A percentile compares a stretch with the other conserved stretches of the same genome.
Conservation (phyloP, 164 flowering plant species). For the Litsea cubeba region DNA sequence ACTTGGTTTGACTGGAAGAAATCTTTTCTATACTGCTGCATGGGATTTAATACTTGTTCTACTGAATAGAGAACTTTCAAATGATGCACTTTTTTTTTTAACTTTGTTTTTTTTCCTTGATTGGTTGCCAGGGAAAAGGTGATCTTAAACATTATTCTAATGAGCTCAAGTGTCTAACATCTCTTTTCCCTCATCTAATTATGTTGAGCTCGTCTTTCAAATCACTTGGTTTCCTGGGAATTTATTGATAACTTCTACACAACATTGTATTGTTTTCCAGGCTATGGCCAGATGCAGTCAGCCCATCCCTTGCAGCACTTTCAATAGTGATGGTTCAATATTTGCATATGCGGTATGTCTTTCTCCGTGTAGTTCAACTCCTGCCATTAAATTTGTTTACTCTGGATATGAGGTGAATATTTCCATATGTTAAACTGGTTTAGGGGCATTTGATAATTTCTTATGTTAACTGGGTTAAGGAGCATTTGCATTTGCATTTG, state of each 20-base stretch:
- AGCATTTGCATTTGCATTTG: too few species aligned
- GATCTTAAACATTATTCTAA: too few species aligned
- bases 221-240: neutral
- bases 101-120: too few species aligned
- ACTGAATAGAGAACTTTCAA: too few species aligned
- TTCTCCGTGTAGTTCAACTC: neutral
- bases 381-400: neutral
- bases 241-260: neutral
- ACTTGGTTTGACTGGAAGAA: too few species aligned
- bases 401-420: neutral
- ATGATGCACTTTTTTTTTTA: too few species aligned
- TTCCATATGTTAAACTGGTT: too few species aligned
- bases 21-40: too few species aligned
- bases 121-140: too few species aligned
- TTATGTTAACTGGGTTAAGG: too few species aligned
- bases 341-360: conserved; percentile 81
- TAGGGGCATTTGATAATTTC: too few species aligned
- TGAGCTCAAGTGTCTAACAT: neutral
- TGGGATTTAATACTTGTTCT: too few species aligned
- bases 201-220: neutral
- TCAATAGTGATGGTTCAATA: conserved; percentile 95
- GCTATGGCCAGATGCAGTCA: conserved; percentile 86
- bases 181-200: neutral
- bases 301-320: conserved; percentile 88
- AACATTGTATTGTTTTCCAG: conserved; percentile 31